phyloP scores from a whole-genome alignment of 768 basidiomycete genomes.

The Kwoniella botswanensis region DNA sequence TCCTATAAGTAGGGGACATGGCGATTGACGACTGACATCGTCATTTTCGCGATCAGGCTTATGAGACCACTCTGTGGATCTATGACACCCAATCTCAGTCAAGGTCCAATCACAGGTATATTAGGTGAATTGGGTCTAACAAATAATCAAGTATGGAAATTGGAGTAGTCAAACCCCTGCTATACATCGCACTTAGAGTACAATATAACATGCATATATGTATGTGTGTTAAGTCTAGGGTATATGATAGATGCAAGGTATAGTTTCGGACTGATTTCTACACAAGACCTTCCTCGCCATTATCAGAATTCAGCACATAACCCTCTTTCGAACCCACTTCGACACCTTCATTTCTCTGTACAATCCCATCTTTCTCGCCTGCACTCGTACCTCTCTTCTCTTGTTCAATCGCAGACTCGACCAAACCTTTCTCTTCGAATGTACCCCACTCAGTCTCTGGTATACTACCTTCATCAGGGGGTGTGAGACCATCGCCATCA shows the following conservation, averaged over 20 bases:
- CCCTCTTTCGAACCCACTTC: not conserved
- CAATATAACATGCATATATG: not conserved
- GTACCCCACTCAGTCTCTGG: slow-evolving; percentile 50
- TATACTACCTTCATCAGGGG: slow-evolving; percentile 56
- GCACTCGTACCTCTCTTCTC: not conserved
- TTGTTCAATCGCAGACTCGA: not conserved
- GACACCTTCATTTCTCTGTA: slow-evolving; percentile 15
- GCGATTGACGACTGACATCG: no score
- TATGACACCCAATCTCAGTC: slow-evolving; percentile 38
- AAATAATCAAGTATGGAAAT: slow-evolving; percentile 42
- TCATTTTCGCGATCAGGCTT: slow-evolving; percentile 24
- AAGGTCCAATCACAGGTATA: slow-evolving; percentile 48
- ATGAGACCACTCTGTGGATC: slow-evolving; percentile 46
- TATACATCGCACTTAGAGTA: not conserved
- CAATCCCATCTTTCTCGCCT: slow-evolving; percentile 14
- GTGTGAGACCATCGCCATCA: slow-evolving; percentile 3
- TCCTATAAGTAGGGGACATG: not conserved
- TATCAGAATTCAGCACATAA: not conserved
- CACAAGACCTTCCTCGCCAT: not conserved
- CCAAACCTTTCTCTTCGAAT: slow-evolving; percentile 31
- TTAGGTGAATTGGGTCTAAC: slow-evolving; percentile 44
- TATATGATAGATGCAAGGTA: slow-evolving; percentile 25
- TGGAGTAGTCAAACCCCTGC: slow-evolving; percentile 30
- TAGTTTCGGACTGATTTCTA: not conserved
- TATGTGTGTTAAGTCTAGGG: not conserved